Evolutionary conservation across 345 rosid genomes (phyloP), one percentile per base, ranked within the genome.

Genomic region (Camelina sativa): DNA sequence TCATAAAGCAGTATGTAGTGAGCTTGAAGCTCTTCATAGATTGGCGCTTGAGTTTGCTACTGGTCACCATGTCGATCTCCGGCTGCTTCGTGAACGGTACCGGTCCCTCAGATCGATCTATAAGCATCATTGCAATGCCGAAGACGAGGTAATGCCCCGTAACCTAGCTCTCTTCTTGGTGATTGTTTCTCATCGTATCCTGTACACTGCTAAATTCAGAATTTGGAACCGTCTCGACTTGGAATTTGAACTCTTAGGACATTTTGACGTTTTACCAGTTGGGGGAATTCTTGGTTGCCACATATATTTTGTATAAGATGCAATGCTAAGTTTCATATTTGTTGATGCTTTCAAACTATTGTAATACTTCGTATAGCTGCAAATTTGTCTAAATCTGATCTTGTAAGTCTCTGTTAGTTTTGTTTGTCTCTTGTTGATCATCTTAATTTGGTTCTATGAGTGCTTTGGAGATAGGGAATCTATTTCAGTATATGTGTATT

Each of bases 1-100:
- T 69, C 96, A 92, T 62, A 90, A 90, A 80, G 98, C 93, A 25
- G 87, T 92, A 1, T 83, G 88, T 46, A 85, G 84, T 65, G 98
- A 92, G 87, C 95, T 92, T 55, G 95, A 90, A 67, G 65, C 87
- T 74, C 98, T 92, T 59, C 98, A 90, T 76, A 86, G 75, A 55
- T 71, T 84, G 77, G 90, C 98, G 19, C 52, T 92, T 73, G 85
- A 86, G 11, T 89, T 84, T 35, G 95, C 96, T 23, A 87, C 91
- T 41, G 91, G 91, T 7, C 86, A 83, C 69, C 55, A 73, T 7
- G 86, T 80, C 30, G 95, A 89, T 69, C 77, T 92, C 60, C 54
- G 56, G 50, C 68, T 85, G 7, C 82, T 90, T 15, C 84, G 84
- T 3, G 80, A 85, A 71, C 94, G 93, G 40, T 92, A 84, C 71